phyloP scores from a whole-genome alignment of 495 filamentous ascomycete species.

The Bombardia bombarda region DNA sequence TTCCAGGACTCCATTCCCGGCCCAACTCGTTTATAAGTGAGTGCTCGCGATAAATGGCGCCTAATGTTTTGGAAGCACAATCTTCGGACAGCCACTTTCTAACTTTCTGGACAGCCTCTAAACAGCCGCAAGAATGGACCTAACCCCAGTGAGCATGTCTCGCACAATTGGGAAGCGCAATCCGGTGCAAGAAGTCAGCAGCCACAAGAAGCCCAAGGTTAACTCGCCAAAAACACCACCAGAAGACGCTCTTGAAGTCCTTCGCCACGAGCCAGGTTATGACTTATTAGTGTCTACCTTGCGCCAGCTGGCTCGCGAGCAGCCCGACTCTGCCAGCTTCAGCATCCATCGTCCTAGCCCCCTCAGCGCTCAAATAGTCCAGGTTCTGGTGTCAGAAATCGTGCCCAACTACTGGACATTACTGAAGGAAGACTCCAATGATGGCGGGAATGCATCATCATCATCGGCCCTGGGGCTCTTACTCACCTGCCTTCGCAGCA shows the following conservation, averaged over 20 bases:
- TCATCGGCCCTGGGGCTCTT: slow-evolving; percentile 36
- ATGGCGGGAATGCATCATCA: no score
- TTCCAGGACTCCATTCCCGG: no score
- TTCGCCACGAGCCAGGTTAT: slow-evolving; percentile 58
- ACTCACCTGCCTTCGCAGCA: slow-evolving; percentile 59
- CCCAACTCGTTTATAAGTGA: no score
- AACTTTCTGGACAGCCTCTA: no score
- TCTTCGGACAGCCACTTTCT: no score
- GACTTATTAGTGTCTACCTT: slow-evolving; percentile 47
- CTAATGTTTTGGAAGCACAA: no score
- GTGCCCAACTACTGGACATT: slow-evolving; percentile 72
- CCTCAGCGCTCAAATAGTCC: slow-evolving; percentile 59
- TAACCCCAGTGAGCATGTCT: slow-evolving; percentile 35
- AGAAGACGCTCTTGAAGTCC: slow-evolving; percentile 51
- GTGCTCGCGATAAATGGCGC: no score
- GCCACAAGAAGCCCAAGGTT: slow-evolving; percentile 10
- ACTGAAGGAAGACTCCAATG: slow-evolving; percentile 37
- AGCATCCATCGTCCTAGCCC: slow-evolving; percentile 57
- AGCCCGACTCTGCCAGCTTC: slow-evolving; percentile 30
- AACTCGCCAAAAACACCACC: slow-evolving; percentile 22
- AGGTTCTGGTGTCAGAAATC: slow-evolving; percentile 58
- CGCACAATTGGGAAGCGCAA: slow-evolving; percentile 3
- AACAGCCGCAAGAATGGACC: no score
- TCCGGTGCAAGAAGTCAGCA: slow-evolving; percentile 10
- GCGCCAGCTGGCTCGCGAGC: slow-evolving; percentile 40